These are phyloP conservation scores for Colletotrichum scovillei DNA, from an alignment of 2,329 filamentous ascomycete genomes.

Conservation along the genomic window DNA sequence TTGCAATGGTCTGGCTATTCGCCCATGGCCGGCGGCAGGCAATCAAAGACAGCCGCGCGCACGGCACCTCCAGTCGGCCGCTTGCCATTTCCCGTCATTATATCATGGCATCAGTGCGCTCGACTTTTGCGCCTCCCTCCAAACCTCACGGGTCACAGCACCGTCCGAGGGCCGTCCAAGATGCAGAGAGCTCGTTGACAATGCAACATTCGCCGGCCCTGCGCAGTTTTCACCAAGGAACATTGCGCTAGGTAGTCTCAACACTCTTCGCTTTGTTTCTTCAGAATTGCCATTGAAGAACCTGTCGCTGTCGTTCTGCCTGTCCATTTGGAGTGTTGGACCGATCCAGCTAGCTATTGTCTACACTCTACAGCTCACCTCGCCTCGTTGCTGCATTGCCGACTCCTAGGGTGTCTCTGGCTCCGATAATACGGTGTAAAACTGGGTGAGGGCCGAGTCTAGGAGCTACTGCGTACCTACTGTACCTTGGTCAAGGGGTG, in stretches of 20 bases:
- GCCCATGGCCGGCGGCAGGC: background rate
- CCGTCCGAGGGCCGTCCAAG: slow-evolving; percentile 32
- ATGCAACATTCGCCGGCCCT: background rate
- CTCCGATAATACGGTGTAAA: background rate
- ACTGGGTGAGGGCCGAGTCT: background rate
- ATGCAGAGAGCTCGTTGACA: background rate
- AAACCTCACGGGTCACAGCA: slow-evolving; percentile 34
- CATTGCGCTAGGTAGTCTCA: background rate
- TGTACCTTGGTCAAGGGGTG: background rate
- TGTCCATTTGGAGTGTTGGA: background rate
- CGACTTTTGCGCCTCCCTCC: slow-evolving; percentile 16
- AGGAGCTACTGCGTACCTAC: background rate
- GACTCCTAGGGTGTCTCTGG: background rate
- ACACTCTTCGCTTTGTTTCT: background rate
- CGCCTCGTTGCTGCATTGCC: slow-evolving; percentile 13
- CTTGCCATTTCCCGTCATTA: background rate
- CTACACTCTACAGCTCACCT: slow-evolving; percentile 12
- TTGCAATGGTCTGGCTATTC: background rate
- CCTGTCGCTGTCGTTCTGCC: background rate
- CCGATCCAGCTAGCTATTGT: background rate
- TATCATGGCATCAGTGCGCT: slow-evolving; percentile 29
- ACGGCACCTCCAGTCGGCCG: slow-evolving; percentile 18
- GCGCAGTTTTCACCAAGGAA: background rate
- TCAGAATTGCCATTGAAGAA: background rate
- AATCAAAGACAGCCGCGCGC: background rate